phyloP scores from a whole-genome alignment of 23 red algal genomes.

The Pyropia haitanensis region DNA sequence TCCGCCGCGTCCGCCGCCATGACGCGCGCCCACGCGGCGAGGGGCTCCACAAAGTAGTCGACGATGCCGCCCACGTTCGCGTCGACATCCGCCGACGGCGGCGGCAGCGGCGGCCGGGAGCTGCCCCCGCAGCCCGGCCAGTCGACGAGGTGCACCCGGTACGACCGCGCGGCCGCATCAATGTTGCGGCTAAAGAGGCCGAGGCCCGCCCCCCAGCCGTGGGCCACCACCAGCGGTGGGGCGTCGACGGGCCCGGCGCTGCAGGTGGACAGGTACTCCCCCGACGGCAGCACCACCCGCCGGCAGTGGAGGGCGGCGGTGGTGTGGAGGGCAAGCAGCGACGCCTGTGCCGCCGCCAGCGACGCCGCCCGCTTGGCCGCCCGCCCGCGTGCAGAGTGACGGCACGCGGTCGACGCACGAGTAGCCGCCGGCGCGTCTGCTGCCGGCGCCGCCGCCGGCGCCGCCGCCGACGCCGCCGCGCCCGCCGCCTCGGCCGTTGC shows the following conservation, averaged over 20 bases:
- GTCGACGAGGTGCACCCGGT: conserved; percentile 32
- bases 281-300: conserved; percentile 16
- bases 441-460: no score
- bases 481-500: no score
- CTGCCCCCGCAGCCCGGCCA: conserved; percentile 35
- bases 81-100: not conserved
- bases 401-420: not conserved
- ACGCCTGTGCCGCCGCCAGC: conserved; percentile 15
- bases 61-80: conserved; percentile 1
- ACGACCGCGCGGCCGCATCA: conserved; percentile 4
- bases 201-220: conserved; percentile 47
- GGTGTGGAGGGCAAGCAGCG: conserved; percentile 26
- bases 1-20: not conserved
- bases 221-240: conserved; percentile 14
- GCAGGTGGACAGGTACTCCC: not conserved
- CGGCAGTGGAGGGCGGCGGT: conserved; percentile 18
- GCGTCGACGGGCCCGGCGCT: not conserved
- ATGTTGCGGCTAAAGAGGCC: conserved; percentile 26
- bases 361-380: not conserved
- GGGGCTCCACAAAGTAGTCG: conserved; percentile 10
- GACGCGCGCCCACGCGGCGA: conserved; percentile 5
- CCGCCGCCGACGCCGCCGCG: no score
- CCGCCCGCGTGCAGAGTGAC: not conserved
- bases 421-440: no score
- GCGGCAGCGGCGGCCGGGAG: conserved; percentile 1